phyloP scores from a whole-genome alignment of 2,329 filamentous ascomycete genomes.

The Trematosphaeria pertusa region DNA sequence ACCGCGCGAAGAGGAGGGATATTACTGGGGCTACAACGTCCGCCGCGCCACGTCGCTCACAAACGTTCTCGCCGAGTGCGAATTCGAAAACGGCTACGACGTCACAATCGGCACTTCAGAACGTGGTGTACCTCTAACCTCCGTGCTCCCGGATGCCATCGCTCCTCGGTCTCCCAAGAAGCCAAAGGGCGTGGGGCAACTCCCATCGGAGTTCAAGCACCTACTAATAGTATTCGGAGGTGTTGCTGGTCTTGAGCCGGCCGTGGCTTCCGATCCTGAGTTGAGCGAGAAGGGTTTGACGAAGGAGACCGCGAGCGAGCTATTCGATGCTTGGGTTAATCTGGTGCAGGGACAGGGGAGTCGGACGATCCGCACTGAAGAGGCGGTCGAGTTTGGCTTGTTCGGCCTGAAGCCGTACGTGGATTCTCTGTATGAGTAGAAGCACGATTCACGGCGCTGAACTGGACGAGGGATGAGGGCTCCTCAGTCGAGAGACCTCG shows the following conservation, averaged over 20 bases:
- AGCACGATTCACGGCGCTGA: no score
- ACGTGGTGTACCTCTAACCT: constrained; percentile 63
- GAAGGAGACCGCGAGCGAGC: constrained; percentile 68
- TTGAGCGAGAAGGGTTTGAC: constrained; percentile 68
- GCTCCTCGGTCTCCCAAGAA: neutral
- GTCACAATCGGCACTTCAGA: constrained; percentile 84
- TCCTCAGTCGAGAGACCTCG: no score
- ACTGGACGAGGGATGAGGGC: no score
- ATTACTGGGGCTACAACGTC: constrained; percentile 85
- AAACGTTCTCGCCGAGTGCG: constrained; percentile 77
- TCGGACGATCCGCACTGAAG: constrained; percentile 82
- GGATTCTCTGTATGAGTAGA: constrained; percentile 22
- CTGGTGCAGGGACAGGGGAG: constrained; percentile 81
- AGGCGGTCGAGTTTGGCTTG: constrained; percentile 79
- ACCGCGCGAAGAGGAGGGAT: constrained; percentile 77
- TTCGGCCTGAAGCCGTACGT: constrained; percentile 65
- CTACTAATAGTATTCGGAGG: constrained; percentile 82
- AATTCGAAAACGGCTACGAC: constrained; percentile 80
- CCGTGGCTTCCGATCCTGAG: constrained; percentile 68
- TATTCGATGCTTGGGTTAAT: constrained; percentile 88
- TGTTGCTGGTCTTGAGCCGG: constrained; percentile 78
- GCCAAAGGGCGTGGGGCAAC: constrained; percentile 4
- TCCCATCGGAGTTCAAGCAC: constrained; percentile 66
- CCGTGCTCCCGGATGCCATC: constrained; percentile 33
- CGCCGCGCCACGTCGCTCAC: constrained; percentile 72